Percentiles rank a stretch among this genome's conserved stretches.
phyloP scores from a whole-genome alignment of 768 basidiomycete species.

The Tremella fuciformis region DNA sequence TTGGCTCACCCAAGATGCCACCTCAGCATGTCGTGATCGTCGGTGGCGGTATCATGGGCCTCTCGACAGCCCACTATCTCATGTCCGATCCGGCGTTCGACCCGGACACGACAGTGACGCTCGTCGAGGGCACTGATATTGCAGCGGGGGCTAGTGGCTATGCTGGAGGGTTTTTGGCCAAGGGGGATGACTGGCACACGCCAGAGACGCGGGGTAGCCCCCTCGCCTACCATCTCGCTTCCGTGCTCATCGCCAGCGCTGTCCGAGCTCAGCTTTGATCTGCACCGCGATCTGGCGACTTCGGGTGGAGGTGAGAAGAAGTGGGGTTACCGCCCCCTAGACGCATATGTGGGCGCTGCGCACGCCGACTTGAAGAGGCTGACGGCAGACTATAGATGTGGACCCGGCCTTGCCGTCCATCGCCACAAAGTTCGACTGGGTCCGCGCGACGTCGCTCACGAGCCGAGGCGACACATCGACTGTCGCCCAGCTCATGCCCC shows the following conservation, averaged over 20 bases:
- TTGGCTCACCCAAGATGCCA: neutral
- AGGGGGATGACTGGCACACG: constrained; percentile 62
- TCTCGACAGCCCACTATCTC: constrained; percentile 75
- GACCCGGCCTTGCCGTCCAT: constrained; percentile 5
- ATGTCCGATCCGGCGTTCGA: constrained; percentile 47
- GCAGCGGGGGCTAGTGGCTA: constrained; percentile 53
- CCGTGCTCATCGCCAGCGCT: constrained; percentile 45
- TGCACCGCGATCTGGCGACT: constrained; percentile 69
- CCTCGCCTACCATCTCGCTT: neutral
- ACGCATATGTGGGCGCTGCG: constrained; percentile 27
- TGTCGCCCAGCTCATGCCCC: too few relatives aligned
- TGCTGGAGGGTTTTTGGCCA: constrained; percentile 59
- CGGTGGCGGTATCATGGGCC: constrained; percentile 80
- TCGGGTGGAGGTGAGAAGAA: constrained; percentile 63
- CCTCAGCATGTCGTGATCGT: constrained; percentile 62
- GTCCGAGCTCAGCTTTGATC: constrained; percentile 64
- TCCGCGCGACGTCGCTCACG: constrained; percentile 3
- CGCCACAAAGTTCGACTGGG: constrained; percentile 12
- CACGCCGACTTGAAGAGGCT: neutral
- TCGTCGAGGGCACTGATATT: constrained; percentile 68
- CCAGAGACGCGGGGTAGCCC: constrained; percentile 14
- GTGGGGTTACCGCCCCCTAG: constrained; percentile 76
- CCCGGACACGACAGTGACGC: constrained; percentile 52
- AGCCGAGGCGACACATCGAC: too few relatives aligned
- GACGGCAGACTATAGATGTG: neutral